Evolutionary conservation across 257 asterid species (phyloP).

Genomic region (Nicotiana sylvestris): DNA sequence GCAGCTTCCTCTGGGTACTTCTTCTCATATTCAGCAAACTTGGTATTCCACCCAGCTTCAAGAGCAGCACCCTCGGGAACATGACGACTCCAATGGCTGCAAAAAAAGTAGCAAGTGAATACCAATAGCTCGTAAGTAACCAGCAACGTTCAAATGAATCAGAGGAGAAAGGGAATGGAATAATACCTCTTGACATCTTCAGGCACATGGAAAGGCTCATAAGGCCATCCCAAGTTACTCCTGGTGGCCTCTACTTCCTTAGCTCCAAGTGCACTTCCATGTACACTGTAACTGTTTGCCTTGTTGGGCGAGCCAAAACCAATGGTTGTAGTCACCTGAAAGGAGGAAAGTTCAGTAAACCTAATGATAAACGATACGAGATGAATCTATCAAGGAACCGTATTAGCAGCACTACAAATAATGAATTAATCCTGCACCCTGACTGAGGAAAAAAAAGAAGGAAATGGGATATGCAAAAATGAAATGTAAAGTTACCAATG

Average conservation of each 20-base stretch:
- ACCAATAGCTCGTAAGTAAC: constrained; percentile 16
- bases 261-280: constrained; percentile 78
- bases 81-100: constrained; percentile 93
- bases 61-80: constrained; percentile 67
- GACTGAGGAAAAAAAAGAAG: not conserved
- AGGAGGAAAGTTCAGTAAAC: constrained; percentile 10
- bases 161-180: not conserved
- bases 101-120: constrained; percentile 16
- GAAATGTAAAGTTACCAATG: not conserved
- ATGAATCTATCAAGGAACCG: not conserved
- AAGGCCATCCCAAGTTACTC: constrained; percentile 88
- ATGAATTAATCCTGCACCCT: not conserved
- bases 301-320: constrained; percentile 83
- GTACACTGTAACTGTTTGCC: constrained; percentile 81
- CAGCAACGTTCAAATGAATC: not conserved
- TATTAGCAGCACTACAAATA: not conserved
- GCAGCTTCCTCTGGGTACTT: constrained; percentile 78
- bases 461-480: not conserved
- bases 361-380: not conserved
- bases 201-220: constrained; percentile 78
- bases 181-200: constrained; percentile 88
- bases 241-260: constrained; percentile 99
- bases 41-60: constrained; percentile 93
- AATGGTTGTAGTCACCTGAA: constrained; percentile 72
- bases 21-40: constrained; percentile 80